These are phyloP conservation scores for Piper betle DNA, from an alignment of 164 flowering plant genomes.

Conservation along the genomic window DNA sequence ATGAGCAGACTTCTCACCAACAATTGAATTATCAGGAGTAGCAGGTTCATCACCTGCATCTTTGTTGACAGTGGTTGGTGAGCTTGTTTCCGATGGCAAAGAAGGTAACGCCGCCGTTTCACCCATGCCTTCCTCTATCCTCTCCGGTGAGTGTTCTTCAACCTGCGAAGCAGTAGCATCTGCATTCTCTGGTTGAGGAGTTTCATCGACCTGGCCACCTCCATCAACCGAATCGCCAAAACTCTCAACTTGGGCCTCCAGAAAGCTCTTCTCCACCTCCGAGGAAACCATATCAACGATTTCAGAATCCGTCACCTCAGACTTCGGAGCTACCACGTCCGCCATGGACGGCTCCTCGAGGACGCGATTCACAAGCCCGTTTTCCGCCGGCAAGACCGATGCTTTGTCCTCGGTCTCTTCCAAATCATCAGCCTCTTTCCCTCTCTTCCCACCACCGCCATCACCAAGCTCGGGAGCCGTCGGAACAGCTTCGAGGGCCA, in stretches of 20 bases:
- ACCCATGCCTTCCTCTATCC: not conserved
- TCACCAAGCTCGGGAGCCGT: too few relatives aligned
- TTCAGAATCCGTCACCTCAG: too few relatives aligned
- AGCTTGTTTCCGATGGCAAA: not conserved
- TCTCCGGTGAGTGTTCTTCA: too few relatives aligned
- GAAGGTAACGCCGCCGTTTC: not conserved
- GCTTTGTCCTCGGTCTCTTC: not conserved
- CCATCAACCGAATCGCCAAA: not conserved
- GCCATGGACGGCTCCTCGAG: slow-evolving; percentile 2
- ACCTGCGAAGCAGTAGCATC: not conserved
- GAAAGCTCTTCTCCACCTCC: too few relatives aligned
- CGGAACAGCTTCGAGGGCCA: too few relatives aligned
- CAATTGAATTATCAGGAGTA: not conserved
- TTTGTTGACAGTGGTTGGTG: not conserved
- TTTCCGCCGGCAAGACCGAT: not conserved
- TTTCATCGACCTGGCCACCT: not conserved
- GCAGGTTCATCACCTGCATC: not conserved
- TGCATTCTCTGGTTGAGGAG: not conserved
- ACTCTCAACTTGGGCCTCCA: slow-evolving; percentile 2
- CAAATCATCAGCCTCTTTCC: too few relatives aligned
- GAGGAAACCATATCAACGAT: too few relatives aligned
- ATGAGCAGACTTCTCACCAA: not conserved
- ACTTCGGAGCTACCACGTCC: not conserved
- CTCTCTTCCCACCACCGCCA: too few relatives aligned
- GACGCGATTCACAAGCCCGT: slow-evolving; percentile 7